Evolutionary conservation across 805 yeast genomes (phyloP), one percentile per base, ranked within the genome.

Genomic region (Candida manassasensis): DNA sequence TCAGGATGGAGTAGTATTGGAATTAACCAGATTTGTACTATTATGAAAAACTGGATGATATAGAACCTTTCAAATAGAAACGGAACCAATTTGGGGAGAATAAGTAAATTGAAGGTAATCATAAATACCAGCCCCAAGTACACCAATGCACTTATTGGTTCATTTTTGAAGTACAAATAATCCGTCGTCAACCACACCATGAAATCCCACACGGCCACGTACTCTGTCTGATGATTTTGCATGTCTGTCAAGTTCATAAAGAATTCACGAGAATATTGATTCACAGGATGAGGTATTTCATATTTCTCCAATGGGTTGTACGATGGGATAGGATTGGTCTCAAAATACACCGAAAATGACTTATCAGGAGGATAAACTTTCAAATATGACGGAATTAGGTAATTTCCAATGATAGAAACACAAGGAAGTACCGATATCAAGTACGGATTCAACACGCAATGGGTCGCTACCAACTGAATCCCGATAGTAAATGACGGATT

Each of bases 231-330:
- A 49, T 79, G 81, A 52, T 87, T 87, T 51, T 87, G 96, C 39
- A 86, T 63, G 61, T 87, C 96, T 1, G 94, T 84, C 48, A 84
- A 63, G 52, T 87, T 87, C 38, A 86, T 52, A 14, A 81, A 57
- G 51, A 86, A 87, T 52, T 87, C 95, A 37, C 84, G 67, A 21
- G 89, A 79, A 33, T 84, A 67, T 54, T 86, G 87, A 4, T 89
- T 83, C 6, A 80, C 84, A 0, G 94, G 93, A 41, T 74, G 75
- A 3, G 87, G 84, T 3, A 71, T 49, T 21, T 62, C 70, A 17
- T 75, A 67, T 9, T 64, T 62, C 28, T 62, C 48, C 26, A 82
- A 46, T 1, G 77, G 70, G 4, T 77, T 77, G 1, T 77, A 79
- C 19, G 67, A 61, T 7, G 69, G 66, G 4, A 51, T 35, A 4